A percentile compares a stretch with the other conserved stretches of the same genome.
phyloP scores from a whole-genome alignment of 1,139 yeast genomes.

The Lodderomyces metapsilosis region DNA sequence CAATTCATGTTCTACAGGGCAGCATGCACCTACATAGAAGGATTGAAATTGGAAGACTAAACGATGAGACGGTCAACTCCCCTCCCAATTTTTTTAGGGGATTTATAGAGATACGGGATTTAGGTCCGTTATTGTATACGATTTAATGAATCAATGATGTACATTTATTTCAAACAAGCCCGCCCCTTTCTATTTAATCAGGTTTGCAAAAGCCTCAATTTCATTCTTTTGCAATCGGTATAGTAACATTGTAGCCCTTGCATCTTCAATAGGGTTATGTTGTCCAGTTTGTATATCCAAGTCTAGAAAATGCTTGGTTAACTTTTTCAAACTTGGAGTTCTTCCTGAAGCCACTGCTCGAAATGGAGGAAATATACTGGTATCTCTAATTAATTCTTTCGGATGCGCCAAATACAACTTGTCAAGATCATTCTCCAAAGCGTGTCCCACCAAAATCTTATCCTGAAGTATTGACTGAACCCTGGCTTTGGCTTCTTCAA shows the following conservation, averaged over 20 bases:
- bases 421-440: conserved; percentile 74
- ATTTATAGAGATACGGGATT: conserved; percentile 1
- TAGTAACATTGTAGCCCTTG: conserved; percentile 79
- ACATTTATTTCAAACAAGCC: conserved; percentile 2
- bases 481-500: conserved; percentile 61
- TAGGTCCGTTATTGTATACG: conserved; percentile 2
- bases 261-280: conserved; percentile 91
- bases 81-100: too few relatives aligned
- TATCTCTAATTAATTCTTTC: conserved; percentile 63
- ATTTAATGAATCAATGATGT: conserved; percentile 8
- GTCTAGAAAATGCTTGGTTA: conserved; percentile 56
- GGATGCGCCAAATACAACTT: conserved; percentile 71
- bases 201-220: not conserved
- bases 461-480: conserved; percentile 51
- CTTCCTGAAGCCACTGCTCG: conserved; percentile 60
- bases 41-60: conserved; percentile 35
- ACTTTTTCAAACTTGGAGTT: conserved; percentile 69
- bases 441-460: conserved; percentile 78
- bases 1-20: conserved; percentile 41
- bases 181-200: not conserved
- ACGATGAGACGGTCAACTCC: too few relatives aligned
- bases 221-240: conserved; percentile 47
- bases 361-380: conserved; percentile 62
- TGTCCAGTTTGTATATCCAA: conserved; percentile 68
- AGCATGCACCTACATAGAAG: conserved; percentile 40